Percentiles rank a stretch among this genome's conserved stretches.
Evolutionary conservation across 2,329 filamentous ascomycete species (phyloP).

Genomic region (Phyllosticta citrichinensis): DNA sequence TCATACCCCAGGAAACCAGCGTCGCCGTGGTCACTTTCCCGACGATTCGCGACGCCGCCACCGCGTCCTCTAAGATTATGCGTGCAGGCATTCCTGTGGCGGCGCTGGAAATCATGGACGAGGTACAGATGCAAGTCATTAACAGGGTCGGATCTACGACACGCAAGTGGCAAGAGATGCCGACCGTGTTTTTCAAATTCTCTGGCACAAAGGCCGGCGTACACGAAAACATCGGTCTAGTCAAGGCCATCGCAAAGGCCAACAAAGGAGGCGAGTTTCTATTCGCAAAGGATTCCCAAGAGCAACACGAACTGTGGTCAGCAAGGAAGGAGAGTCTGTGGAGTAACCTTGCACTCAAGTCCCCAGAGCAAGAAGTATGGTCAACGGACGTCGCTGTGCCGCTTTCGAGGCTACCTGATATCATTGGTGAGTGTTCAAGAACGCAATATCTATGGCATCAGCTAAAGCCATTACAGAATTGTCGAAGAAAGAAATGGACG

Average conservation of each 20-base stretch:
- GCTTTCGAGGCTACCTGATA: conserved; percentile 50
- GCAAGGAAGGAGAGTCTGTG: conserved; percentile 51
- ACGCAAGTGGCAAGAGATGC: conserved; percentile 63
- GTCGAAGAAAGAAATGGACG: conserved; percentile 81
- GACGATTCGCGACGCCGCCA: conserved; percentile 63
- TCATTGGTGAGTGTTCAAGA: conserved; percentile 39
- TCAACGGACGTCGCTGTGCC: conserved; percentile 53
- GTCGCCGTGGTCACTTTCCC: conserved; percentile 76
- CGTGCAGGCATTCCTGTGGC: conserved; percentile 62
- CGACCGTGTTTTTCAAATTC: conserved; percentile 78
- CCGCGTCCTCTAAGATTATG: conserved; percentile 66
- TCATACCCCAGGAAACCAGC: conserved; percentile 64
- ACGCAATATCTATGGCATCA: neutral
- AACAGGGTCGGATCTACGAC: conserved; percentile 63
- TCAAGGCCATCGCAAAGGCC: conserved; percentile 54
- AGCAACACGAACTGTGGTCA: conserved; percentile 49
- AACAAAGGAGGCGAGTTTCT: conserved; percentile 48
- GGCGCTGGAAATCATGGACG: conserved; percentile 80
- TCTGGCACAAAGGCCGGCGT: conserved; percentile 63
- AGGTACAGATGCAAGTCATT: conserved; percentile 76
- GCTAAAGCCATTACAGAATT: conserved; percentile 46
- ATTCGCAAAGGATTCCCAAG: conserved; percentile 43
- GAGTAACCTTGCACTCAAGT: conserved; percentile 48
- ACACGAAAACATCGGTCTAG: conserved; percentile 61
- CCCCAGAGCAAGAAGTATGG: conserved; percentile 49